phyloP scores from a whole-genome alignment of 2,329 filamentous ascomycete genomes.

The Aspergillus fructus region DNA sequence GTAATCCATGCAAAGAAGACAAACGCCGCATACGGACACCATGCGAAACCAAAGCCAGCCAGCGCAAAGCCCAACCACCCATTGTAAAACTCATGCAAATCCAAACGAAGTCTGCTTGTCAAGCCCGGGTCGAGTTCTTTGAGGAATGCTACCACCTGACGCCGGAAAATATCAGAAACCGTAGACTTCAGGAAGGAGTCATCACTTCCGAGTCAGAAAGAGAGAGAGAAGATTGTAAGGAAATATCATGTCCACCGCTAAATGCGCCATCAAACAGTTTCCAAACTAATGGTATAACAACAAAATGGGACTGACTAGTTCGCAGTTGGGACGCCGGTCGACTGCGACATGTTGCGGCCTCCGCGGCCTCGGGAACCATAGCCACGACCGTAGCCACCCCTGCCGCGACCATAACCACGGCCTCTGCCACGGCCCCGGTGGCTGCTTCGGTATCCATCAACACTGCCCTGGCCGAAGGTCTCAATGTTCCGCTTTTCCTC shows the following conservation, averaged over 20 bases:
- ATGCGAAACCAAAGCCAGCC: slow-evolving; percentile 15
- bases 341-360: slow-evolving; percentile 37
- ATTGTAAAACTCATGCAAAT: slow-evolving; percentile 16
- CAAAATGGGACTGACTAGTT: slow-evolving; percentile 22
- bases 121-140: slow-evolving; percentile 26
- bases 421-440: slow-evolving; percentile 65
- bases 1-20: slow-evolving; percentile 18
- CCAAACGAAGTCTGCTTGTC: slow-evolving; percentile 22
- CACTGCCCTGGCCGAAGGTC: slow-evolving; percentile 94
- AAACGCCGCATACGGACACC: slow-evolving; percentile 20
- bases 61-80: slow-evolving; percentile 16
- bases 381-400: slow-evolving; percentile 48
- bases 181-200: slow-evolving; percentile 21
- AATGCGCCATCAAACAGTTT: slow-evolving; percentile 16
- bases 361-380: slow-evolving; percentile 36
- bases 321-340: slow-evolving; percentile 39
- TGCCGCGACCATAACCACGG: slow-evolving; percentile 49
- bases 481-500: slow-evolving; percentile 96
- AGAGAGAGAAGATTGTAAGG: slow-evolving; percentile 18
- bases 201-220: slow-evolving; percentile 22
- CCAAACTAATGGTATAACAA: slow-evolving; percentile 12
- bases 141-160: slow-evolving; percentile 25
- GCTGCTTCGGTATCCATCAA: slow-evolving; percentile 82
- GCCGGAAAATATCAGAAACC: slow-evolving; percentile 21
- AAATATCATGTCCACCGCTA: slow-evolving; percentile 19